Evolutionary conservation across 306 rosid genomes (phyloP).

Genomic region (Cucumis cinereus): DNA sequence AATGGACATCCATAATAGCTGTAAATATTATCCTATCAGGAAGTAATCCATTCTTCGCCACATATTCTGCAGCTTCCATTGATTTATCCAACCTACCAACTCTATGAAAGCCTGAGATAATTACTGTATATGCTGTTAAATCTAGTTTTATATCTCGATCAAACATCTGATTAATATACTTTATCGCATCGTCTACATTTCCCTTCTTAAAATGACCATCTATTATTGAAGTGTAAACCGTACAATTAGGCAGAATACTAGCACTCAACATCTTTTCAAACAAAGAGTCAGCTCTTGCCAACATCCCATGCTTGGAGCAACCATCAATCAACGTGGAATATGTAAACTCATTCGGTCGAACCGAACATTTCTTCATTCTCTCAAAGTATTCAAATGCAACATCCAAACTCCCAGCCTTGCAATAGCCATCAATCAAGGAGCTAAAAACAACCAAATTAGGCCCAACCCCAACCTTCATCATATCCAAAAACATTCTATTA

Average conservation of each 20-base stretch:
- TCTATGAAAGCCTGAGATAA: constrained; percentile 22
- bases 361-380: constrained; percentile 12
- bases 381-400: constrained; percentile 14
- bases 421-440: constrained; percentile 28
- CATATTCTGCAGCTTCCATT: constrained; percentile 7
- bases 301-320: constrained; percentile 20
- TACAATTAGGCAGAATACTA: constrained; percentile 16
- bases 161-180: constrained; percentile 15
- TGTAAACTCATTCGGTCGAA: constrained; percentile 23
- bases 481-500: constrained; percentile 7
- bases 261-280: constrained; percentile 20
- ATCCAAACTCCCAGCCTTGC: constrained; percentile 24
- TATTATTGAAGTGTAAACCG: constrained; percentile 21
- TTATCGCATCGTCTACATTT: constrained; percentile 14
- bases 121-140: constrained; percentile 16
- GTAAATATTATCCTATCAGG: constrained; percentile 26
- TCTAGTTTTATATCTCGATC: constrained; percentile 14
- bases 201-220: constrained; percentile 23
- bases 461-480: constrained; percentile 15
- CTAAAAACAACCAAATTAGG: constrained; percentile 25
- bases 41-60: constrained; percentile 15
- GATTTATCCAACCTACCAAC: constrained; percentile 17
- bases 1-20: constrained; percentile 23
- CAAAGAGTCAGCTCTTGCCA: constrained; percentile 19
- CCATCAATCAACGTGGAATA: constrained; percentile 20